phyloP scores from a whole-genome alignment of 352 stramenopile genomes.

The Pythium oligandrum region DNA sequence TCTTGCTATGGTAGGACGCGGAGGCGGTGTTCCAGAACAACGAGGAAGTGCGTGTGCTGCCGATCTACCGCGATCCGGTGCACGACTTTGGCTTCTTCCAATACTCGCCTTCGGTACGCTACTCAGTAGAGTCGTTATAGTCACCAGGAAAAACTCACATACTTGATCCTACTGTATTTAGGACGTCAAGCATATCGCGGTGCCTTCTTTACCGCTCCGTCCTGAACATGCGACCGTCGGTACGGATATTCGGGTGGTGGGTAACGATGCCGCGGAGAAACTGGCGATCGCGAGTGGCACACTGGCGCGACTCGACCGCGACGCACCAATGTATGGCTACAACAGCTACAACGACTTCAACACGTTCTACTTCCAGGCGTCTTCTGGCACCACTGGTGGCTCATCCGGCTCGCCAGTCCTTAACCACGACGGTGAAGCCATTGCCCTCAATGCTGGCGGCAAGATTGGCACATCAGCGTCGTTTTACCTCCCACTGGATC shows the following conservation, averaged over 20 bases:
- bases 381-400: slow-evolving; percentile 81
- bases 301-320: slow-evolving; percentile 88
- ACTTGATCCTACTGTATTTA: slow-evolving; percentile 10
- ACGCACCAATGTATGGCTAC: slow-evolving; percentile 84
- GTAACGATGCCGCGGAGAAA: slow-evolving; percentile 92
- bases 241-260: slow-evolving; percentile 90
- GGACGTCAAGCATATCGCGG: slow-evolving; percentile 83
- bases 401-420: slow-evolving; percentile 87
- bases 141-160: too few species aligned
- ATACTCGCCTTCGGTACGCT: slow-evolving; percentile 74
- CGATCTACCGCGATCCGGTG: slow-evolving; percentile 90
- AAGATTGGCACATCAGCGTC: slow-evolving; percentile 83
- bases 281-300: slow-evolving; percentile 89
- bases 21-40: slow-evolving; percentile 93
- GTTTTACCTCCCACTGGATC: slow-evolving; percentile 89
- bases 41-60: slow-evolving; percentile 89
- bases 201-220: slow-evolving; percentile 70
- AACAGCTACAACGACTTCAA: slow-evolving; percentile 94
- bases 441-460: slow-evolving; percentile 90
- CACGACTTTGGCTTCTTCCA: slow-evolving; percentile 93
- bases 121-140: background rate
- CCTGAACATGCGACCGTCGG: slow-evolving; percentile 87
- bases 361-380: slow-evolving; percentile 92
- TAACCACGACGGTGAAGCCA: slow-evolving; percentile 81
- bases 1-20: slow-evolving; percentile 42